Evolutionary conservation across 106 monocot species (phyloP).

Genomic region (Phalaenopsis equestris): DNA sequence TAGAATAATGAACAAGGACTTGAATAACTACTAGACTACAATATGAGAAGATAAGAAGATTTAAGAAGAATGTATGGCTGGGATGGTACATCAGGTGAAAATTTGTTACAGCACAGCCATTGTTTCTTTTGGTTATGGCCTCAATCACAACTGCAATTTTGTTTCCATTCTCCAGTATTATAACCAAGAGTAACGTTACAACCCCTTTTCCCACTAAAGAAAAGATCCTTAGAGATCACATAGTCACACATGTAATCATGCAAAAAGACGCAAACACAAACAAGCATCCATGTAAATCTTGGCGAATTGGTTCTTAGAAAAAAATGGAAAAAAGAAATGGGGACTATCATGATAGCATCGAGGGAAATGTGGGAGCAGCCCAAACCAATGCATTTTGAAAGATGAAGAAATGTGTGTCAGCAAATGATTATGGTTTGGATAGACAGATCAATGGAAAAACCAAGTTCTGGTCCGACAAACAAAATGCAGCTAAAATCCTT

Average conservation of each 20-base stretch:
- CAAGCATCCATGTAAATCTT: not conserved
- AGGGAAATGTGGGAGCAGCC: too few species aligned
- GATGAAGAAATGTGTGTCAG: too few species aligned
- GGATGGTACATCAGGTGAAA: not conserved
- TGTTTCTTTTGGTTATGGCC: not conserved
- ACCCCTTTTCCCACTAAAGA: not conserved
- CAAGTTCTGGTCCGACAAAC: too few species aligned
- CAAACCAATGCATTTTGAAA: too few species aligned
- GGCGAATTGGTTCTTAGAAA: not conserved
- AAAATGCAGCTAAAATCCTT: too few species aligned
- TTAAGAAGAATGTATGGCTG: not conserved
- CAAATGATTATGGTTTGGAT: too few species aligned
- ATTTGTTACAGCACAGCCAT: not conserved
- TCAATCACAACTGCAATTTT: not conserved
- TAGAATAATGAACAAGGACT: not conserved
- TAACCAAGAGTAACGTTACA: not conserved
- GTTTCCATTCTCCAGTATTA: not conserved
- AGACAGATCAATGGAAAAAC: too few species aligned
- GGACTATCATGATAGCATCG: too few species aligned
- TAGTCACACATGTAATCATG: not conserved
- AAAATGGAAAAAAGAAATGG: not conserved
- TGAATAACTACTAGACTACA: not conserved
- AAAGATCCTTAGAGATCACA: not conserved
- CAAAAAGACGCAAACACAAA: not conserved
- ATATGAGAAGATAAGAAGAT: not conserved